Evolutionary conservation across 768 basidiomycete genomes (phyloP).

Genomic region (Russula virescens): DNA sequence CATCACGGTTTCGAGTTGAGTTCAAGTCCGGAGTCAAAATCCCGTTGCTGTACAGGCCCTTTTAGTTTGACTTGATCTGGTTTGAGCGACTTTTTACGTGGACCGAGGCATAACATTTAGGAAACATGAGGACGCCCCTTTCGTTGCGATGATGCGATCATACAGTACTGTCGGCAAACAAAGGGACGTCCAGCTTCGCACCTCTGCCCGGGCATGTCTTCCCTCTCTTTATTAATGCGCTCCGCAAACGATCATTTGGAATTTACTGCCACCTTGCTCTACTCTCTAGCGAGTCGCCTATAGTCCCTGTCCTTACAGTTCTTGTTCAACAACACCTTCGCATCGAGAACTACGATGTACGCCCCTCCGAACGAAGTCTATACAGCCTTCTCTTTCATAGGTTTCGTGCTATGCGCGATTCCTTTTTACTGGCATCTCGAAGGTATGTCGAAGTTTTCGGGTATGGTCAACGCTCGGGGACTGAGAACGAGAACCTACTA

Average conservation of each 20-base stretch:
- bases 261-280: neutral
- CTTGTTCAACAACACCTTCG: neutral
- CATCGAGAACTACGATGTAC: too few species aligned
- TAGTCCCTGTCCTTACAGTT: neutral
- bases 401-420: too few species aligned
- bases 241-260: neutral
- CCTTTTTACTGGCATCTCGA: slow-evolving; percentile 54
- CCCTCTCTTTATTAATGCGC: slow-evolving; percentile 7
- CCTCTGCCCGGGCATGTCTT: neutral
- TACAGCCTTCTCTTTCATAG: slow-evolving; percentile 39
- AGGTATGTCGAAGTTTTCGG: slow-evolving; percentile 26
- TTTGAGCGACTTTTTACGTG: too few species aligned
- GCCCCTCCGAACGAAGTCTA: slow-evolving; percentile 24
- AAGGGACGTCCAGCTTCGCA: slow-evolving; percentile 23
- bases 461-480: neutral
- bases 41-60: too few species aligned
- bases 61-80: too few species aligned
- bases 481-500: neutral
- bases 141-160: neutral
- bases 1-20: too few species aligned
- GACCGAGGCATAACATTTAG: too few species aligned
- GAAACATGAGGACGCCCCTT: slow-evolving; percentile 14
- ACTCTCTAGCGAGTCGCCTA: neutral
- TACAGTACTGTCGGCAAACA: slow-evolving; percentile 3
- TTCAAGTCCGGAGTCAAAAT: too few species aligned